Percentiles rank a stretch among this genome's conserved stretches.
Conservation (phyloP, 345 rosid genomes). For the Citrus reticulata region DNA sequence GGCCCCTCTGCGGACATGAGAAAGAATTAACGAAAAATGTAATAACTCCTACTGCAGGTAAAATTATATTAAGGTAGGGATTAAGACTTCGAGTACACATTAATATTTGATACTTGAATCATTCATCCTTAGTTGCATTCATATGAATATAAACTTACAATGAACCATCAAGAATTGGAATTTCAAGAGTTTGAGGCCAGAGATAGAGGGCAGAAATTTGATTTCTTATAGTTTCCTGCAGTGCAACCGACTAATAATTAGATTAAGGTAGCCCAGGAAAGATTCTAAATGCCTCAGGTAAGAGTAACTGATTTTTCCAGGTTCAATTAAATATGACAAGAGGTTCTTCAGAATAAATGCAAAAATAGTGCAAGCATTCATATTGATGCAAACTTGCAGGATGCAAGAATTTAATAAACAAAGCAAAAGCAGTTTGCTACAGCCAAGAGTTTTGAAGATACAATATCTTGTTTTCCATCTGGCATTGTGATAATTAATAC, state of each 20-base stretch:
- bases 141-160: conserved; percentile 28
- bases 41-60: background rate
- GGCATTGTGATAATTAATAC: background rate
- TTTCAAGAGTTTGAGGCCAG: conserved; percentile 49
- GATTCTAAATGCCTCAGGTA: background rate
- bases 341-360: background rate
- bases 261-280: background rate
- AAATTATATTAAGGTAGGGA: background rate
- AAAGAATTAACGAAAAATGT: background rate
- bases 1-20: conserved; percentile 22
- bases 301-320: background rate
- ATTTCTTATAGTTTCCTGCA: conserved; percentile 39
- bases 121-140: background rate
- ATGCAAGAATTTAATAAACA: background rate
- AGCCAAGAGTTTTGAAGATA: background rate
- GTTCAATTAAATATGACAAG: background rate
- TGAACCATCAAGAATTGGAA: conserved; percentile 44
- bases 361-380: background rate
- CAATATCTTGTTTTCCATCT: too few species aligned
- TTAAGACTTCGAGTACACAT: background rate
- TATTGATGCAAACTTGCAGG: background rate
- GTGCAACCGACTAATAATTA: conserved; percentile 2
- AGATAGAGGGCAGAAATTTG: conserved; percentile 45
- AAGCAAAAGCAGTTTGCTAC: background rate
- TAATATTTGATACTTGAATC: background rate